Evolutionary conservation across 805 yeast genomes (phyloP).

Genomic region (Metschnikowia noctiluminum): DNA sequence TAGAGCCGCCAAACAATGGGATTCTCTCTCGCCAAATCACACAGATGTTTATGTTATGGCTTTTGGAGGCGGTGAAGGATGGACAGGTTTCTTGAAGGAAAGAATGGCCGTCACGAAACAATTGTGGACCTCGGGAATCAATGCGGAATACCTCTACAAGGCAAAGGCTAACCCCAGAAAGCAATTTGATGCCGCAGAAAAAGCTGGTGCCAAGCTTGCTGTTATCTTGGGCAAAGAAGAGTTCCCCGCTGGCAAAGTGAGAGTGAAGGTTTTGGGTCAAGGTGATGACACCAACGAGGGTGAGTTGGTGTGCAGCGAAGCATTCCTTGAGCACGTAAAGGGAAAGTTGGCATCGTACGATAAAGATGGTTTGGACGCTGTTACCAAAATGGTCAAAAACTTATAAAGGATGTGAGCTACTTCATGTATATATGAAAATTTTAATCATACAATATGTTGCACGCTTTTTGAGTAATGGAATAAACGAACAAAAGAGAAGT

Average conservation of each 20-base stretch:
- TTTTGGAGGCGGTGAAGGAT: slow-evolving; percentile 95
- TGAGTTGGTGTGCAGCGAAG: slow-evolving; percentile 60
- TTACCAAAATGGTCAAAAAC: slow-evolving; percentile 59
- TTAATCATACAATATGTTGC: no score
- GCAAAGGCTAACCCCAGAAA: slow-evolving; percentile 92
- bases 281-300: slow-evolving; percentile 87
- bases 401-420: slow-evolving; percentile 29
- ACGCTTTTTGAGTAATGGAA: background rate
- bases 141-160: slow-evolving; percentile 88
- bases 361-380: slow-evolving; percentile 57
- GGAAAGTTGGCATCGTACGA: slow-evolving; percentile 34
- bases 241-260: slow-evolving; percentile 70
- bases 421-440: no score
- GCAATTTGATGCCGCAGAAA: slow-evolving; percentile 97
- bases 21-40: slow-evolving; percentile 71
- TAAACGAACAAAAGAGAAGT: no score
- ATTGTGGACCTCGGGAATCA: slow-evolving; percentile 87
- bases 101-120: slow-evolving; percentile 82
- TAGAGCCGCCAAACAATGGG: slow-evolving; percentile 56
- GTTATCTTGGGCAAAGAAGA: slow-evolving; percentile 97
- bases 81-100: slow-evolving; percentile 90
- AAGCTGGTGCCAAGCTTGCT: slow-evolving; percentile 83
- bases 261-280: slow-evolving; percentile 86
- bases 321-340: slow-evolving; percentile 51
- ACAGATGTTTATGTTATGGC: slow-evolving; percentile 97